Evolutionary conservation across 2,329 filamentous ascomycete genomes (phyloP), one percentile per base, ranked within the genome.

Genomic region (Eurotiales sp.): DNA sequence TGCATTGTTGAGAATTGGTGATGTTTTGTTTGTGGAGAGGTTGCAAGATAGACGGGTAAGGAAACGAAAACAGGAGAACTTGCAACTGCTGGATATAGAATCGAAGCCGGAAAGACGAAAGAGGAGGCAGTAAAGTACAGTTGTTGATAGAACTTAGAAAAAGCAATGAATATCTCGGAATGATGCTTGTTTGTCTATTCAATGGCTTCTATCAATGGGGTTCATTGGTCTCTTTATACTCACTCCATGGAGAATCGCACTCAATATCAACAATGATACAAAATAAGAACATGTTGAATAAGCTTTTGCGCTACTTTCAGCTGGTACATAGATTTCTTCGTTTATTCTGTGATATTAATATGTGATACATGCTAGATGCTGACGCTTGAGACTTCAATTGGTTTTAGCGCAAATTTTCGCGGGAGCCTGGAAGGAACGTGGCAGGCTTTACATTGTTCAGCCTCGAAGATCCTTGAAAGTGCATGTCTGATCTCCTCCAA

Each of bases 151-250:
- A n/a, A n/a, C n/a, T n/a, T n/a, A n/a, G n/a, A n/a, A n/a, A n/a
- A n/a, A n/a, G n/a, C n/a, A n/a, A n/a, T n/a, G n/a, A n/a, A n/a
- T n/a, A n/a, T n/a, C n/a, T 37, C 21, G 34, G 17, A 17, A 8
- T 36, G 34, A n/a, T 37, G 34, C 34, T 37, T 37, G 6, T 19
- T 37, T 37, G 34, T 37, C 15, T 19, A 37, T 15, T 21, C 8
- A n/a, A 37, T 37, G 34, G 3, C 15, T 10, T 37, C 34, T 4
- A 37, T 11, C 3, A 2, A 11, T 4, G 46, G 46, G 14, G 22
- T 41, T 7, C 17, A 32, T 29, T 6, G 23, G 10, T 15, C 25
- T 48, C 46, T 48, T 48, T 48, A 48, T 48, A 48, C 46, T 14
- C 12, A 12, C 30, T 30, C n/a, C 29, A 32, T 14, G 5, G 29